Evolutionary conservation across 805 yeast genomes (phyloP).

Genomic region (Candida tallmaniae): DNA sequence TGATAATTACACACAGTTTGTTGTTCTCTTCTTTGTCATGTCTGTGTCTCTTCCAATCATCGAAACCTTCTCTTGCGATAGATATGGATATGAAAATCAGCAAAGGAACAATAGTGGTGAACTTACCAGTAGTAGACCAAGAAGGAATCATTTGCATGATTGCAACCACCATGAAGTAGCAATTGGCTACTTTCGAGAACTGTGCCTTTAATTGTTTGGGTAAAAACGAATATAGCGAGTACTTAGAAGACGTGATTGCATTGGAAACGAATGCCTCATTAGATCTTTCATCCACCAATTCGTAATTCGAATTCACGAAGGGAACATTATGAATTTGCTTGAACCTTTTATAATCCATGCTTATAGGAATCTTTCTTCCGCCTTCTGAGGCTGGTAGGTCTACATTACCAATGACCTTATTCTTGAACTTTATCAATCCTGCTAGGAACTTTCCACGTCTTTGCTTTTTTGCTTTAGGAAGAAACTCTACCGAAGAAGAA

Average conservation of each 20-base stretch:
- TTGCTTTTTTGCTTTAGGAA: conserved; percentile 14
- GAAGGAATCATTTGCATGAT: conserved; percentile 93
- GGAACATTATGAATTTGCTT: conserved; percentile 18
- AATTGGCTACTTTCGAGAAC: conserved; percentile 87
- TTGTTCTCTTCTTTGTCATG: conserved; percentile 84
- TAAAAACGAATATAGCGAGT: conserved; percentile 71
- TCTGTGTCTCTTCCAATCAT: conserved; percentile 82
- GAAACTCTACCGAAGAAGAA: conserved; percentile 15
- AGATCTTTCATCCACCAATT: conserved; percentile 64
- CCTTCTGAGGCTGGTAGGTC: conserved; percentile 51
- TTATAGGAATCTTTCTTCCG: conserved; percentile 76
- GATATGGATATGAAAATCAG: conserved; percentile 83
- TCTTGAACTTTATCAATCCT: conserved; percentile 18
- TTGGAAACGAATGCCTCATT: conserved; percentile 59
- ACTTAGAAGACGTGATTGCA: conserved; percentile 79
- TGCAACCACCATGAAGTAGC: conserved; percentile 85
- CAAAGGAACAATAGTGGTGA: conserved; percentile 88
- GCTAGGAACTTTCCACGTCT: conserved; percentile 12
- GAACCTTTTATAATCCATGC: conserved; percentile 35
- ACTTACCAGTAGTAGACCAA: conserved; percentile 96
- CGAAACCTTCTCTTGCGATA: conserved; percentile 88
- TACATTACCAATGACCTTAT: conserved; percentile 42
- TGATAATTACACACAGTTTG: conserved; percentile 24
- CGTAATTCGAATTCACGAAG: conserved; percentile 12
- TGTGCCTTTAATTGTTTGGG: conserved; percentile 90